Conservation (phyloP, 2,329 filamentous ascomycete genomes). For the Diaporthe citrichinensis region DNA sequence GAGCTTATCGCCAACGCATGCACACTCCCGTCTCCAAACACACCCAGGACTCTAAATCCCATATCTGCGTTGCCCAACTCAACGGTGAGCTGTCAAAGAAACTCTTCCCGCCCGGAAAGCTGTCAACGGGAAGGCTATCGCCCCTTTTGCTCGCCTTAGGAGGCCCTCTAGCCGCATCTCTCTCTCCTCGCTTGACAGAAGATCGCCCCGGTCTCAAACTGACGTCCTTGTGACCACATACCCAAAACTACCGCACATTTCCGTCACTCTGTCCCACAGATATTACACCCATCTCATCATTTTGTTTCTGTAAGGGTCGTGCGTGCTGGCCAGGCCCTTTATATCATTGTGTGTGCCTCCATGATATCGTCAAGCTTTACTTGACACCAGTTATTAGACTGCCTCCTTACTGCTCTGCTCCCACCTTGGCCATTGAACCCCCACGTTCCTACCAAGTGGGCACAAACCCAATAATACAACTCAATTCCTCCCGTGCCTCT, state of each 20-base stretch:
- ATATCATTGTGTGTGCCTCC: background rate
- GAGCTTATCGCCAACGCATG: slow-evolving; percentile 22
- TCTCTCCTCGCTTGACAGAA: slow-evolving; percentile 1
- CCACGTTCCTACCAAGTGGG: background rate
- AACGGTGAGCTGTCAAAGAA: slow-evolving; percentile 8
- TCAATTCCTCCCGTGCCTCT: background rate
- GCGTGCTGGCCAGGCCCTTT: background rate
- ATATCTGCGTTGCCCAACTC: background rate
- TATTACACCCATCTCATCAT: background rate
- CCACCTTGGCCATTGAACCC: background rate
- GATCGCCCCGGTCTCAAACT: slow-evolving; percentile 13
- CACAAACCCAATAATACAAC: slow-evolving; percentile 6
- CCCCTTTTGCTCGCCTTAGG: slow-evolving; percentile 5
- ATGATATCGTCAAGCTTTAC: slow-evolving; percentile 11
- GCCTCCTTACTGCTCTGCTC: background rate
- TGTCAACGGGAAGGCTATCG: slow-evolving; percentile 5
- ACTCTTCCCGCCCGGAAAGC: background rate
- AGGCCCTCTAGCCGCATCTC: background rate
- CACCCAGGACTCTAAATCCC: background rate
- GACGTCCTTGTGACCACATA: slow-evolving; percentile 36
- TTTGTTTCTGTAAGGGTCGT: background rate
- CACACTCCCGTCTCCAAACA: background rate
- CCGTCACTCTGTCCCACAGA: background rate
- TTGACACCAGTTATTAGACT: slow-evolving; percentile 41
- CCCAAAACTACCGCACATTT: background rate